Evolutionary conservation across 352 stramenopile species (phyloP).

Genomic region (Globisporangium paroecandrum): DNA sequence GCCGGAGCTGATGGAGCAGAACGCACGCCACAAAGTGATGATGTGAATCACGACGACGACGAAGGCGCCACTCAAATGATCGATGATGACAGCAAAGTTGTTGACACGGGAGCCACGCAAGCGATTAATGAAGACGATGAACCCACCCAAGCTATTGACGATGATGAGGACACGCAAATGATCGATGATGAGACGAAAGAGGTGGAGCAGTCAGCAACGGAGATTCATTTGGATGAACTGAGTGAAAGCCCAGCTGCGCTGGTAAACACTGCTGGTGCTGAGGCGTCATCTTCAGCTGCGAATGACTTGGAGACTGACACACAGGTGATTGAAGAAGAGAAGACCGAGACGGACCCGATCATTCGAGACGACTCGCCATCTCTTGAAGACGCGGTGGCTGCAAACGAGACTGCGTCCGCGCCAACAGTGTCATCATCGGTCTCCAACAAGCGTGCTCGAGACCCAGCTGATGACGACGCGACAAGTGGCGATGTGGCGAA

Average conservation of each 20-base stretch:
- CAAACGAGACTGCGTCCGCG: neutral
- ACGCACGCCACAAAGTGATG: neutral
- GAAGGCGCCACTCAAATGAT: conserved; percentile 23
- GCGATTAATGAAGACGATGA: conserved; percentile 1
- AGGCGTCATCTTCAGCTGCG: neutral
- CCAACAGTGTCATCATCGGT: neutral
- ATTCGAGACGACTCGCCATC: neutral
- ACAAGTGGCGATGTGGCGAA: neutral
- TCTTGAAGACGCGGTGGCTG: neutral
- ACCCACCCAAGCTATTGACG: neutral
- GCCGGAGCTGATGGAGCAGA: neutral
- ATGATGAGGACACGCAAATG: conserved; percentile 5
- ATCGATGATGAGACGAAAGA: neutral
- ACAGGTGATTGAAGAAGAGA: neutral
- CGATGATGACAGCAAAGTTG: conserved; percentile 17
- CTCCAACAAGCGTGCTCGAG: conserved; percentile 14
- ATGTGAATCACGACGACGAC: neutral
- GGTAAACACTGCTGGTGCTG: neutral
- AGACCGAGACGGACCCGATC: neutral
- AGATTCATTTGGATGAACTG: neutral
- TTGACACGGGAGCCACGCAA: neutral
- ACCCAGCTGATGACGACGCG: neutral
- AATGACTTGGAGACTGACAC: neutral
- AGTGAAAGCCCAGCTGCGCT: neutral
- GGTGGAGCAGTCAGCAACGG: neutral